Percentiles rank a stretch among this genome's conserved stretches.
These are phyloP conservation scores for Podospora tetraspora DNA, from an alignment of 495 filamentous ascomycete species.

Conservation along the genomic window DNA sequence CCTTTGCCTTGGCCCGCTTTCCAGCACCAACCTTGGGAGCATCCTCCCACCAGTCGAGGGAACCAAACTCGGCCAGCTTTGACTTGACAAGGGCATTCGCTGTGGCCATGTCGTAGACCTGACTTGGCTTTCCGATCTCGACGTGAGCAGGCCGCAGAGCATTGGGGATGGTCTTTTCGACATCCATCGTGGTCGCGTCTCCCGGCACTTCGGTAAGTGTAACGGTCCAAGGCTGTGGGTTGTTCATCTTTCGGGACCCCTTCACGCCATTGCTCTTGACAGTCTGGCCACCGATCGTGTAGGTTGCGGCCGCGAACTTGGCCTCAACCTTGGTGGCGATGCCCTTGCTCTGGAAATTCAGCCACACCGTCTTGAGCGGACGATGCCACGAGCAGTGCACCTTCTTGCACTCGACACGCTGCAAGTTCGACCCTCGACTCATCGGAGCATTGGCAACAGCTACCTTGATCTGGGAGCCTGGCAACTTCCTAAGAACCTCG, in stretches of 20 bases:
- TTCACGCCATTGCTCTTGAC: slow-evolving; percentile 11
- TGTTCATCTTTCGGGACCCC: background rate
- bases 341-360: slow-evolving; percentile 20
- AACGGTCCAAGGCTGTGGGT: slow-evolving; percentile 19
- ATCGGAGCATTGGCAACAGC: slow-evolving; percentile 15
- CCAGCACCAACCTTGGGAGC: slow-evolving; percentile 7
- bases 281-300: slow-evolving; percentile 10
- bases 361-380: slow-evolving; percentile 22
- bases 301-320: slow-evolving; percentile 16
- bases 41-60: slow-evolving; percentile 33
- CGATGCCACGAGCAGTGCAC: slow-evolving; percentile 33
- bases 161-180: slow-evolving; percentile 16
- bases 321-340: slow-evolving; percentile 9
- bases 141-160: slow-evolving; percentile 11
- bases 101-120: slow-evolving; percentile 11
- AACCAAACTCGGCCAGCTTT: slow-evolving; percentile 25
- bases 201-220: slow-evolving; percentile 24
- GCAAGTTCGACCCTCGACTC: slow-evolving; percentile 14
- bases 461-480: background rate
- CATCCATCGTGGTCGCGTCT: slow-evolving; percentile 12
- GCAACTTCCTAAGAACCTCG: background rate
- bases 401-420: slow-evolving; percentile 28
- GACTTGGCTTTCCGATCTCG: slow-evolving; percentile 23
- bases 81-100: slow-evolving; percentile 19
- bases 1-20: slow-evolving; percentile 31